Base-by-base conservation (phyloP, 2,329 filamentous ascomycete species). In the Fusarium sp. region DNA sequence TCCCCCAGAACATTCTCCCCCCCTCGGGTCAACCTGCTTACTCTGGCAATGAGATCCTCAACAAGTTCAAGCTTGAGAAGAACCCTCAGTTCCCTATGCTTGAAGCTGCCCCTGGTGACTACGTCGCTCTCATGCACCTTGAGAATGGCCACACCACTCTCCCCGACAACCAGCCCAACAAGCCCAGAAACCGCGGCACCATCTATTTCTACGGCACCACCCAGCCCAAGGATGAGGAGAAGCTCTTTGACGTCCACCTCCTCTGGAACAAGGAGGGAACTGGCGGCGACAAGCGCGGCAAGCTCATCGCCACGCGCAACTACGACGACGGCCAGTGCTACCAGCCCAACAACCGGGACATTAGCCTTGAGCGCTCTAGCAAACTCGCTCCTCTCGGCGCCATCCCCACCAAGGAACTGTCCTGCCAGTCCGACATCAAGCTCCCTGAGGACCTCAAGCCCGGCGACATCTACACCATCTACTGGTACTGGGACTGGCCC, bases 401-500 rank as follows among this genome's bases (percentile, higher is more conserved):
- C 49, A 76, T 84, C 30, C 84, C 84, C 77, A 87, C 86, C 26
- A 79, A 80, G 45, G 87, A 90, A 72, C 83, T 94, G 50, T 90
- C 86, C 82, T 98, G 96, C 80, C 94, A 97, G 79, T 90, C 90
- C 35, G 90, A 96, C 75, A 82, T 97, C 47, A 84, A 89, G 74
- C 82, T 99, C 15, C 96, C 96, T 1, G 75, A 82, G 7, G 86
- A 91, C 71, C 82, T 88, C 46, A 78, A 85, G n/a, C 78, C 83
- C 11, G 88, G 89, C 44, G 86, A 89, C 30, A 84, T 85, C 28
- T 92, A 94, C 77, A 95, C 93, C 5, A 80, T 97, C 51, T 97
- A 97, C 83, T 98, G 95, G 95, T 90, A 97, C 45, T 98, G 96
- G 96, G 91, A 97, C 78, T 99, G 94, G 93, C 90, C 91, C 4